Conservation (phyloP, 768 basidiomycete genomes). For the Lactarius deliciosus region DNA sequence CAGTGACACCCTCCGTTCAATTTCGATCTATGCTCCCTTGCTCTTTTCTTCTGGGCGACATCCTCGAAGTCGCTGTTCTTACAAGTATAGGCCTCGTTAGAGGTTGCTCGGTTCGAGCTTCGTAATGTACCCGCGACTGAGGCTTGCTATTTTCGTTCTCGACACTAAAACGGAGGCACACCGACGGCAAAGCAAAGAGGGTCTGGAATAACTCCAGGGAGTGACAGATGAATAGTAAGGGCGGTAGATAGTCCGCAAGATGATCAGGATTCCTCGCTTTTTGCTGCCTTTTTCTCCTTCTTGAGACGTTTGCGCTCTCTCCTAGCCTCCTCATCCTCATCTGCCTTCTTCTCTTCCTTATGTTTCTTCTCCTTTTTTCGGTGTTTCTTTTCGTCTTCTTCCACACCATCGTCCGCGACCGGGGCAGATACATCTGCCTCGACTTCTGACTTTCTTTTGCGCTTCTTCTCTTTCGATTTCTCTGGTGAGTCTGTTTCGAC, state of each 20-base stretch:
- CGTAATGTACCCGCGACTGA: not conserved
- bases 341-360: slow-evolving; percentile 38
- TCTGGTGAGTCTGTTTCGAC: slow-evolving; percentile 40
- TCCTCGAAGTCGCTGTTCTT: not conserved
- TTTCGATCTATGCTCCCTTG: not conserved
- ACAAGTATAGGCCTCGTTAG: not conserved
- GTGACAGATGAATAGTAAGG: not conserved
- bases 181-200: not conserved
- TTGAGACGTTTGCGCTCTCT: slow-evolving; percentile 63
- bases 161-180: not conserved
- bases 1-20: too few species aligned
- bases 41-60: not conserved
- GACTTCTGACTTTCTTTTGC: slow-evolving; percentile 74
- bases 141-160: not conserved
- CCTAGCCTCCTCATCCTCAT: slow-evolving; percentile 59
- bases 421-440: slow-evolving; percentile 46
- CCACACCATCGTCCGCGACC: slow-evolving; percentile 42
- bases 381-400: slow-evolving; percentile 56
- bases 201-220: not conserved
- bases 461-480: slow-evolving; percentile 77
- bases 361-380: slow-evolving; percentile 44
- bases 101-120: not conserved
- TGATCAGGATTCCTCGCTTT: slow-evolving; percentile 37
- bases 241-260: slow-evolving; percentile 10
- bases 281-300: slow-evolving; percentile 64